phyloP scores from a whole-genome alignment of 73 alveolate species.

The Breviolum minutum region DNA sequence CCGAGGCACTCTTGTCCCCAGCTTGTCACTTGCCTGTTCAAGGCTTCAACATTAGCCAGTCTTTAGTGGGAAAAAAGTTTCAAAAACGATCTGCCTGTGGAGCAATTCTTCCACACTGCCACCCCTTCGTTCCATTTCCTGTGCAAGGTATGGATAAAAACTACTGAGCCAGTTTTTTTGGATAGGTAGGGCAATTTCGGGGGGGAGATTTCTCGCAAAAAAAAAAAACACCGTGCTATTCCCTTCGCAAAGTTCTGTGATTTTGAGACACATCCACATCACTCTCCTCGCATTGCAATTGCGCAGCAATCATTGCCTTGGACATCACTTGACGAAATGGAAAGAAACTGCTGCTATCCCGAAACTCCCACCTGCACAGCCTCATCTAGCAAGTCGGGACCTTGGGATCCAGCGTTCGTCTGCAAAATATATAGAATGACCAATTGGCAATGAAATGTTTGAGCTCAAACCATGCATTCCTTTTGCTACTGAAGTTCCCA shows the following conservation, averaged over 20 bases:
- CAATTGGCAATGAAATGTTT: no score
- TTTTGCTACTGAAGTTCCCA: no score
- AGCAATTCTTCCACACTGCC: conserved; percentile 32
- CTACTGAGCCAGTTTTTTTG: no score
- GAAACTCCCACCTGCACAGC: conserved; percentile 7
- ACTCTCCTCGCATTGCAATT: conserved; percentile 67
- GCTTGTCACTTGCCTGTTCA: conserved; percentile 60
- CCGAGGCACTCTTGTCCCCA: conserved; percentile 73
- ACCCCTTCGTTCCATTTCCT: conserved; percentile 26
- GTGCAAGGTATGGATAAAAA: neutral
- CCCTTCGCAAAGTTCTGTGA: neutral
- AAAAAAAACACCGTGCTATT: no score
- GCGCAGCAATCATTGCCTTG: conserved; percentile 56
- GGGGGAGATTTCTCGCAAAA: no score
- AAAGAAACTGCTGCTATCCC: neutral
- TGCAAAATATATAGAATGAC: no score
- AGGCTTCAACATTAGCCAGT: neutral
- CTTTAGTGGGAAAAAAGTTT: neutral
- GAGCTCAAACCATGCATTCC: no score
- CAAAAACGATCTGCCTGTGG: neutral
- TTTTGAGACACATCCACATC: neutral
- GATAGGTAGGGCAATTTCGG: no score
- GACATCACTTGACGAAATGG: neutral
- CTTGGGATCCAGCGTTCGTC: neutral
- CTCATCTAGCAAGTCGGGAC: conserved; percentile 41